These are phyloP conservation scores for Psophocarpus tetragonolobus DNA, from an alignment of 306 rosid species.

Conservation along the genomic window DNA sequence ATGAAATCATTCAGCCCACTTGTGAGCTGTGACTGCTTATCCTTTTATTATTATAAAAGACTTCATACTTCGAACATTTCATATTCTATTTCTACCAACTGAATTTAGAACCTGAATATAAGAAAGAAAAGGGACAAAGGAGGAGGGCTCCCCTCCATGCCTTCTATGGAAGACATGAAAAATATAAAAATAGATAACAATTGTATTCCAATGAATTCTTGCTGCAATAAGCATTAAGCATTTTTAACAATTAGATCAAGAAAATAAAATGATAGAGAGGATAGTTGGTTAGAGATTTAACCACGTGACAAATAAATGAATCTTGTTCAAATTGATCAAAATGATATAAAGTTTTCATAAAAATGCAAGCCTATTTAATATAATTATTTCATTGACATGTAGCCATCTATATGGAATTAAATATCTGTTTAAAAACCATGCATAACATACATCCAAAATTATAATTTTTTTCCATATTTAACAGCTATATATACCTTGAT, in stretches of 20 bases:
- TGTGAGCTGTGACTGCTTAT: slow-evolving; percentile 17
- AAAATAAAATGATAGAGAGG: slow-evolving; percentile 17
- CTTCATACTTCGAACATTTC: neutral
- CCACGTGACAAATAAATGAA: neutral
- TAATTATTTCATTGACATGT: neutral
- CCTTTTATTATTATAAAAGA: slow-evolving; percentile 16
- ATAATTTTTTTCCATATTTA: neutral
- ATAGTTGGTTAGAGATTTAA: neutral
- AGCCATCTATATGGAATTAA: slow-evolving; percentile 3
- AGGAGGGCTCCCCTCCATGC: slow-evolving; percentile 1
- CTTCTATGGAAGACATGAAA: slow-evolving; percentile 8
- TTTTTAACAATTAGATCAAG: slow-evolving; percentile 3
- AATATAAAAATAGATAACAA: neutral
- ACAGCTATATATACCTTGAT: neutral
- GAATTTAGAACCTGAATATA: slow-evolving; percentile 7
- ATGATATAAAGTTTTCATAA: neutral
- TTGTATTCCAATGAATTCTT: slow-evolving; percentile 4
- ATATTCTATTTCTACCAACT: slow-evolving; percentile 1
- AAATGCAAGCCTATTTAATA: neutral
- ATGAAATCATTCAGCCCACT: slow-evolving; percentile 15
- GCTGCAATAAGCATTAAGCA: slow-evolving; percentile 1
- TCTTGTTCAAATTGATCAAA: neutral
- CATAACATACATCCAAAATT: neutral
- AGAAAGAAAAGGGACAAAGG: neutral
- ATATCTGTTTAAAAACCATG: slow-evolving; percentile 20